These are phyloP conservation scores for Penicillium olsonii DNA, from an alignment of 2,329 filamentous ascomycete genomes.

Conservation along the genomic window DNA sequence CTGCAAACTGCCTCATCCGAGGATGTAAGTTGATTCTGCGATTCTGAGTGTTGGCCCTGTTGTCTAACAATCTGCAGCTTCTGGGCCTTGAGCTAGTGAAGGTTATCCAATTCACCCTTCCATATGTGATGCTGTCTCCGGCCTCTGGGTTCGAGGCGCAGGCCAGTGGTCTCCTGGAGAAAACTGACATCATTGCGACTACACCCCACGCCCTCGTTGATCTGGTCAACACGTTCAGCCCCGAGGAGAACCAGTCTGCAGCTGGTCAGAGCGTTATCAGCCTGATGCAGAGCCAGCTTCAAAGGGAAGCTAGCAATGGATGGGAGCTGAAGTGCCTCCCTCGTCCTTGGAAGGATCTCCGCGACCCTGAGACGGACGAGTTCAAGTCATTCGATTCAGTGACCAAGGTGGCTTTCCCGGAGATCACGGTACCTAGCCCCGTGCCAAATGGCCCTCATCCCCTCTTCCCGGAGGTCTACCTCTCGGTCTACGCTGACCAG, in stretches of 20 bases:
- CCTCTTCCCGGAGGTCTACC: conserved; percentile 88
- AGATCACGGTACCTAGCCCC: conserved; percentile 72
- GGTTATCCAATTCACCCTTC: conserved; percentile 91
- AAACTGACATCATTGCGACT: conserved; percentile 91
- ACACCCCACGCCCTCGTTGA: conserved; percentile 83
- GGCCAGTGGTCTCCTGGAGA: conserved; percentile 79
- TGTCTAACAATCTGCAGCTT: conserved; percentile 44
- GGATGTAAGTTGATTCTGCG: conserved; percentile 64
- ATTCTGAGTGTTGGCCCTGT: background rate
- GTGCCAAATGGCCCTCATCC: conserved; percentile 73
- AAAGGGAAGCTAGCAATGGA: conserved; percentile 69
- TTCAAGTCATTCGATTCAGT: conserved; percentile 61
- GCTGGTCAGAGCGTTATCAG: conserved; percentile 72
- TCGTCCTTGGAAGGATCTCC: conserved; percentile 52
- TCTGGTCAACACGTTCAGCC: conserved; percentile 80
- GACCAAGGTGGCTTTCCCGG: conserved; percentile 74
- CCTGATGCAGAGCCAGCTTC: conserved; percentile 82
- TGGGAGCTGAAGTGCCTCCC: conserved; percentile 73
- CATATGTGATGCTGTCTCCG: conserved; percentile 78
- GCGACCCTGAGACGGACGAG: conserved; percentile 45
- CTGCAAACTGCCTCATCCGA: conserved; percentile 90
- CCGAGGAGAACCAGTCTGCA: conserved; percentile 62
- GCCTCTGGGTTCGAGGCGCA: conserved; percentile 70
- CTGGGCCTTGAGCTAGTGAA: conserved; percentile 85
- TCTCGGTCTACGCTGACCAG: conserved; percentile 87